These are phyloP conservation scores for Nicotiana sylvestris DNA, from an alignment of 257 asterid species.

Conservation along the genomic window DNA sequence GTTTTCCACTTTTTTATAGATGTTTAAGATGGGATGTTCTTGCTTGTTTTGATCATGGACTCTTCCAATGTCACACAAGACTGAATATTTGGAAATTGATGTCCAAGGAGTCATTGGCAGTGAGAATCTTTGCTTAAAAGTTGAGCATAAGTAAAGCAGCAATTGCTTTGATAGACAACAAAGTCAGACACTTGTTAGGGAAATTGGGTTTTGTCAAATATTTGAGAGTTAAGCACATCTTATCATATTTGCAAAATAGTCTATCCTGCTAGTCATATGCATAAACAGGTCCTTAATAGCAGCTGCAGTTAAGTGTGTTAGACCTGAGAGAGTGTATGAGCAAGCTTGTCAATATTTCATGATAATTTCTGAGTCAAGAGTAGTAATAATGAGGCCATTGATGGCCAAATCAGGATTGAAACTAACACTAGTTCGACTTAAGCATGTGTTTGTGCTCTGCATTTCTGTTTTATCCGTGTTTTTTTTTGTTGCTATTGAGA, in stretches of 20 bases:
- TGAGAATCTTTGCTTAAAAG: neutral
- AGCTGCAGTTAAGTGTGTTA: neutral
- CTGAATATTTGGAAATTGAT: neutral
- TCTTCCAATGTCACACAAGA: neutral
- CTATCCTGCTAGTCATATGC: neutral
- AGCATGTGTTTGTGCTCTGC: neutral
- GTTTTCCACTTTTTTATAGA: neutral
- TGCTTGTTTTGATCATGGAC: neutral
- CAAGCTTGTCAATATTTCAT: neutral
- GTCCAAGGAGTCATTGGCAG: neutral
- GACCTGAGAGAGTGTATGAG: slow-evolving; percentile 1
- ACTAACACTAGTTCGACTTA: neutral
- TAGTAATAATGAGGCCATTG: neutral
- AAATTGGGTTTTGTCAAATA: neutral
- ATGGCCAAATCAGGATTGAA: neutral
- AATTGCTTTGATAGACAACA: neutral
- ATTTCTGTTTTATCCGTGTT: neutral
- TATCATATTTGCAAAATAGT: neutral
- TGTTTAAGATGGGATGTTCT: neutral
- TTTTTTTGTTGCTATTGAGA: neutral
- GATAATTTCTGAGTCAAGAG: neutral
- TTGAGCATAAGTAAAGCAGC: neutral
- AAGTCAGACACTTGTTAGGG: neutral
- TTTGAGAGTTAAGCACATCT: neutral
- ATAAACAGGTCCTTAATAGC: neutral